Evolutionary conservation across 1,139 yeast species (phyloP).

Genomic region (Saccharomyces hybrid): DNA sequence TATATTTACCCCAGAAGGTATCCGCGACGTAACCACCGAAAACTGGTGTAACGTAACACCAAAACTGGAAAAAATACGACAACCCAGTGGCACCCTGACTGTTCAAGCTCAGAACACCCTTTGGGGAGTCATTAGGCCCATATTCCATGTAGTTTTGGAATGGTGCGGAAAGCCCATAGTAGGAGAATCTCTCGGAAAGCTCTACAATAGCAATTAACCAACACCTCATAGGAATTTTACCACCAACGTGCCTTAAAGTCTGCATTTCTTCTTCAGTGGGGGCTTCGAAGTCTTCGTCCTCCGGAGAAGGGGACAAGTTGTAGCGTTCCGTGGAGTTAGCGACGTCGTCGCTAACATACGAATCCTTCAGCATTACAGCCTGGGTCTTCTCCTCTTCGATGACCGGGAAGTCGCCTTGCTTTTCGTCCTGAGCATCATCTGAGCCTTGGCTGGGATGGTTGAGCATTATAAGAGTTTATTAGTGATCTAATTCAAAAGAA

Average conservation of each 20-base stretch:
- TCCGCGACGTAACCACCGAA: slow-evolving; percentile 74
- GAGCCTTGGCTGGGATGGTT: not conserved
- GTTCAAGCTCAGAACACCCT: slow-evolving; percentile 57
- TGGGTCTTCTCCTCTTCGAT: slow-evolving; percentile 1
- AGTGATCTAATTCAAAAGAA: not conserved
- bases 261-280: slow-evolving; percentile 29
- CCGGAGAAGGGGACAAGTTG: slow-evolving; percentile 1
- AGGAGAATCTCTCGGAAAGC: slow-evolving; percentile 77
- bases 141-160: slow-evolving; percentile 74
- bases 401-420: not conserved
- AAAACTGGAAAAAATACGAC: slow-evolving; percentile 69
- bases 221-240: slow-evolving; percentile 35
- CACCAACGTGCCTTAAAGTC: slow-evolving; percentile 25
- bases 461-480: not conserved
- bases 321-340: not conserved
- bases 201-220: slow-evolving; percentile 76
- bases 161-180: slow-evolving; percentile 70
- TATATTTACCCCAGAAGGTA: slow-evolving; percentile 64
- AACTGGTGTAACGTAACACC: slow-evolving; percentile 78
- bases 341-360: not conserved
- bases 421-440: not conserved
- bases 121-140: slow-evolving; percentile 38
- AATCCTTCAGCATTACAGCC: not conserved
- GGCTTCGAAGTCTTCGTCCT: slow-evolving; percentile 17
- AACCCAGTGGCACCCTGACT: slow-evolving; percentile 66